These are phyloP conservation scores for Hirschioporus abietinus DNA, from an alignment of 768 basidiomycete species.

Conservation along the genomic window DNA sequence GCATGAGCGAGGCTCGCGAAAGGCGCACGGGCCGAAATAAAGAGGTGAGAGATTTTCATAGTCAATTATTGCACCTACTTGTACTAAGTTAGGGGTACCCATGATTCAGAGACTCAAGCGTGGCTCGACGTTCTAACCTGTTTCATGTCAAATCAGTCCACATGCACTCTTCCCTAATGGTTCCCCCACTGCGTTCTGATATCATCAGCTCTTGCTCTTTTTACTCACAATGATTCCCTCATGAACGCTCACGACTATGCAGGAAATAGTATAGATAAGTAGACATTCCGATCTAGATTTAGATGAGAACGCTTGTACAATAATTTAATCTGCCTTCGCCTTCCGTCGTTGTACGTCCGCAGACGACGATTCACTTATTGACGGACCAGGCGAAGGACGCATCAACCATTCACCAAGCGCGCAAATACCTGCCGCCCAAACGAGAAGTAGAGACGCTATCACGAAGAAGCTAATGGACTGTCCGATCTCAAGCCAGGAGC, in stretches of 20 bases:
- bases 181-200: background rate
- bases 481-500: slow-evolving; percentile 88
- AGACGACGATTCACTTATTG: background rate
- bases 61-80: background rate
- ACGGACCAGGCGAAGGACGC: slow-evolving; percentile 13
- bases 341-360: background rate
- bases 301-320: background rate
- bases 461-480: slow-evolving; percentile 86
- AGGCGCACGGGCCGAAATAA: background rate
- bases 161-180: background rate
- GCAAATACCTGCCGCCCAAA: slow-evolving; percentile 78
- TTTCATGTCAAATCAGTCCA: background rate
- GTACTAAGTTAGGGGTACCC: background rate
- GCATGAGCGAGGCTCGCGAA: background rate
- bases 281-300: background rate
- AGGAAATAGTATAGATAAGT: background rate
- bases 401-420: slow-evolving; percentile 68
- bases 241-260: background rate
- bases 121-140: background rate
- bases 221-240: background rate
- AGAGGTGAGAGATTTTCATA: background rate
- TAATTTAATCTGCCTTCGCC: background rate
- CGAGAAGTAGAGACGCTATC: slow-evolving; percentile 70
- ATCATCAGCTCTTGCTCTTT: background rate
- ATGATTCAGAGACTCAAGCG: background rate